These are phyloP conservation scores for Dendrobium nobile DNA, from an alignment of 106 monocot genomes.

Conservation along the genomic window DNA sequence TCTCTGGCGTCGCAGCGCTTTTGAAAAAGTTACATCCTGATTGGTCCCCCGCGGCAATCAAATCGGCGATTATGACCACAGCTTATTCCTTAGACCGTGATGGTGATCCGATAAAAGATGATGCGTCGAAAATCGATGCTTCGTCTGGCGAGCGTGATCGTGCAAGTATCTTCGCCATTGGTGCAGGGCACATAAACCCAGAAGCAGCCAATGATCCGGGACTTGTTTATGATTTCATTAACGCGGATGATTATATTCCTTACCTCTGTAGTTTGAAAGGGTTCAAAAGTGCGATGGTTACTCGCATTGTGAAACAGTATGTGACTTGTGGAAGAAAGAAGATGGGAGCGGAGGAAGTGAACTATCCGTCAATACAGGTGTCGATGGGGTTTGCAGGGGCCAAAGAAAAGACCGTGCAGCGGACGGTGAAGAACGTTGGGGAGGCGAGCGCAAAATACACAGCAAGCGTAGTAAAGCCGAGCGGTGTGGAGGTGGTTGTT, in stretches of 20 bases:
- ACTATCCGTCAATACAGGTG: conserved; percentile 41
- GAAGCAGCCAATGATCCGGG: neutral
- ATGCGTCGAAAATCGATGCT: neutral
- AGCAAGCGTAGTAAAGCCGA: conserved; percentile 5
- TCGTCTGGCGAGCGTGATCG: neutral
- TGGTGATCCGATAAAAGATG: neutral
- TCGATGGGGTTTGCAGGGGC: neutral
- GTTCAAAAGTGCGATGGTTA: neutral
- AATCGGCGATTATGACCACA: conserved; percentile 25
- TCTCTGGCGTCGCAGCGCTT: conserved; percentile 10
- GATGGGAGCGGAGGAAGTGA: conserved; percentile 14
- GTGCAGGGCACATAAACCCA: conserved; percentile 15
- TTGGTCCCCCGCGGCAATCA: conserved; percentile 24
- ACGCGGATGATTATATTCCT: conserved; percentile 3
- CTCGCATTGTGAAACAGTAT: neutral
- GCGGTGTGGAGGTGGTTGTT: conserved; percentile 17
- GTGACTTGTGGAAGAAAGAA: neutral
- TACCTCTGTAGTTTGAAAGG: conserved; percentile 16
- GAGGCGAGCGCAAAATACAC: conserved; percentile 2
- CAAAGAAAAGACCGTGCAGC: neutral
- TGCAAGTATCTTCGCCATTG: neutral
- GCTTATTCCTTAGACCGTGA: neutral
- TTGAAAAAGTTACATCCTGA: conserved; percentile 11
- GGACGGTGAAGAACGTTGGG: conserved; percentile 41
- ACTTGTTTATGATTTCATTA: conserved; percentile 8